Conservation (phyloP, 225 moss, liverwort and hornwort species). For the Pleurozium schreberi region DNA sequence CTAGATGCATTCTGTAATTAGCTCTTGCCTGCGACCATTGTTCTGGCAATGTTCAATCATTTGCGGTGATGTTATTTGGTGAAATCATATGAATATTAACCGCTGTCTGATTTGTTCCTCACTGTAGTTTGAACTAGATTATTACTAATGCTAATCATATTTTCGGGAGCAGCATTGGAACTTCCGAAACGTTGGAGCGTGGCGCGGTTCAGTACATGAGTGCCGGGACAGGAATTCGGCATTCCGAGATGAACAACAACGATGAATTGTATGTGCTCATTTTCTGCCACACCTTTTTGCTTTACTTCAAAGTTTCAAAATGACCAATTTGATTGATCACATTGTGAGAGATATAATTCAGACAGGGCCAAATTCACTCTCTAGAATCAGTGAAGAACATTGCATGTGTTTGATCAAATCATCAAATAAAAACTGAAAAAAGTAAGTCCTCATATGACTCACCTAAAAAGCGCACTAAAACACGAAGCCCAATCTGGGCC, state of each 20-base stretch:
- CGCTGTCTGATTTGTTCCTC: background rate
- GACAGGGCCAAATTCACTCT: background rate
- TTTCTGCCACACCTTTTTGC: background rate
- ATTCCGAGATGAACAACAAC: slow-evolving; percentile 83
- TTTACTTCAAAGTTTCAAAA: background rate
- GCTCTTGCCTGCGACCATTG: background rate
- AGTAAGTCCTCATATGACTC: background rate
- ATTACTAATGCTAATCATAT: background rate
- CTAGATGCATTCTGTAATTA: background rate
- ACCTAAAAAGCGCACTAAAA: background rate
- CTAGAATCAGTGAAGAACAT: background rate
- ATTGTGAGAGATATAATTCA: background rate
- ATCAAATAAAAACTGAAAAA: background rate
- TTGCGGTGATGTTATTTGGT: background rate
- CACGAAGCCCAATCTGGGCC: background rate
- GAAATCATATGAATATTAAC: background rate
- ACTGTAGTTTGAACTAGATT: background rate
- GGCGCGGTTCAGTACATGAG: slow-evolving; percentile 95
- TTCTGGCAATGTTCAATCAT: background rate
- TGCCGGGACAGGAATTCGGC: slow-evolving; percentile 70
- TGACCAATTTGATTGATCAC: background rate
- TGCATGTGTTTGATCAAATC: background rate
- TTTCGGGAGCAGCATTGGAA: slow-evolving; percentile 53
- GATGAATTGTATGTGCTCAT: slow-evolving; percentile 35
- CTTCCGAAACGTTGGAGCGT: slow-evolving; percentile 62